Percentiles rank a stretch among this genome's conserved stretches.
These are phyloP conservation scores for Globisporangium spinosum DNA, from an alignment of 352 stramenopile genomes.

Conservation along the genomic window DNA sequence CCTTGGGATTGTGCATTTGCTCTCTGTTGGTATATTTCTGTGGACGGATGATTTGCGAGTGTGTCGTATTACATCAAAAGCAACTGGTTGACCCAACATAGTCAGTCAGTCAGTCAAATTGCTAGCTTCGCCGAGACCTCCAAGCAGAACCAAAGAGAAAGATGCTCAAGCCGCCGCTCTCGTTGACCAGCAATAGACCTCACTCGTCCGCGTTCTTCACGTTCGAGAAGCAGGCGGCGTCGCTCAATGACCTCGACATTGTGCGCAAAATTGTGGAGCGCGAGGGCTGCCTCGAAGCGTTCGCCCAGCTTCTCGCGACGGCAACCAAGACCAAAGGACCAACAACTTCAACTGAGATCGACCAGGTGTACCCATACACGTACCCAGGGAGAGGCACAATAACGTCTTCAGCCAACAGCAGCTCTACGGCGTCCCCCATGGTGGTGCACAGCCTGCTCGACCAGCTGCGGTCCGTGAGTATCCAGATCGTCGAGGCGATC, in stretches of 20 bases:
- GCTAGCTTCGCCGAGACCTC: neutral
- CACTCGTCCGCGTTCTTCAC: constrained; percentile 25
- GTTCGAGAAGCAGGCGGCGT: constrained; percentile 35
- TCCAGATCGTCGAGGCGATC: constrained; percentile 72
- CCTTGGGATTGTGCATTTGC: neutral
- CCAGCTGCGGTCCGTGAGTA: constrained; percentile 54
- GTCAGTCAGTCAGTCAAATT: neutral
- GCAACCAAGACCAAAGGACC: neutral
- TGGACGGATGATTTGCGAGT: neutral
- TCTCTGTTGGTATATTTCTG: neutral
- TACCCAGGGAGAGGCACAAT: constrained; percentile 10
- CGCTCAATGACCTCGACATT: constrained; percentile 53
- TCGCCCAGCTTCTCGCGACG: constrained; percentile 49
- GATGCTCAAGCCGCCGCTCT: constrained; percentile 1
- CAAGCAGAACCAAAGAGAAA: neutral
- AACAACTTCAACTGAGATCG: constrained; percentile 11
- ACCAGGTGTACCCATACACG: constrained; percentile 24
- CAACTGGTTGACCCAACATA: neutral
- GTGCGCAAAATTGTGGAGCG: constrained; percentile 79
- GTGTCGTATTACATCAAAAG: neutral
- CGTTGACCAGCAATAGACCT: constrained; percentile 5
- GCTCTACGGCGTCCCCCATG: constrained; percentile 36
- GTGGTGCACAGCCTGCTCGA: constrained; percentile 63
- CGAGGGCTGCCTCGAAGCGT: constrained; percentile 71
- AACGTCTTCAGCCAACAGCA: constrained; percentile 5